phyloP scores from a whole-genome alignment of 2,329 filamentous ascomycete species.

The Exophiala sp. region DNA sequence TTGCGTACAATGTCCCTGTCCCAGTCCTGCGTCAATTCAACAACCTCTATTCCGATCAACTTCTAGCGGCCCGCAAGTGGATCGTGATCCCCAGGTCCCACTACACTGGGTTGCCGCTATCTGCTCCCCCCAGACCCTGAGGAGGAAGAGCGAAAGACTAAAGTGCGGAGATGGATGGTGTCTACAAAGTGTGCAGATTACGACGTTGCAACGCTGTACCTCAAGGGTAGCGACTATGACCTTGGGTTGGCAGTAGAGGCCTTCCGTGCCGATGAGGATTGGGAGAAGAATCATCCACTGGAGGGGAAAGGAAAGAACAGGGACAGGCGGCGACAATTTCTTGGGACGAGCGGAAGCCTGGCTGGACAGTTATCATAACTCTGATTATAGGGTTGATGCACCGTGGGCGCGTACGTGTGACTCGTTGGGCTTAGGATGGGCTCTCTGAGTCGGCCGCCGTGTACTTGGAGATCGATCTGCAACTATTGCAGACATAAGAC shows the following conservation, averaged over 20 bases:
- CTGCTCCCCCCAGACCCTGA: slow-evolving; percentile 41
- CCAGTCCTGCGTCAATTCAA: slow-evolving; percentile 60
- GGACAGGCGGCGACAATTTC: neutral
- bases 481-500: too few species aligned
- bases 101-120: slow-evolving; percentile 51
- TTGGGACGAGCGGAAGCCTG: slow-evolving; percentile 16
- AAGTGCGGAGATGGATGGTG: slow-evolving; percentile 72
- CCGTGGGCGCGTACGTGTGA: too few species aligned
- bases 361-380: slow-evolving; percentile 23
- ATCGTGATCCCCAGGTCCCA: slow-evolving; percentile 65
- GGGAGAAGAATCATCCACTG: slow-evolving; percentile 65
- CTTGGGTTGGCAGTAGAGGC: slow-evolving; percentile 58
- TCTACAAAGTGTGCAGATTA: slow-evolving; percentile 58
- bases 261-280: slow-evolving; percentile 66
- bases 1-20: slow-evolving; percentile 65
- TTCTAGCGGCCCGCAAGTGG: slow-evolving; percentile 63
- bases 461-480: too few species aligned
- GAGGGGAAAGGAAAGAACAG: slow-evolving; percentile 37
- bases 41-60: slow-evolving; percentile 63
- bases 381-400: too few species aligned
- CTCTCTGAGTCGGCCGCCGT: too few species aligned
- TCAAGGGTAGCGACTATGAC: slow-evolving; percentile 60
- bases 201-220: slow-evolving; percentile 67
- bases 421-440: too few species aligned
- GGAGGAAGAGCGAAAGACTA: slow-evolving; percentile 66